phyloP scores from a whole-genome alignment of 2,329 filamentous ascomycete species.

The Fusarium marasasianum region DNA sequence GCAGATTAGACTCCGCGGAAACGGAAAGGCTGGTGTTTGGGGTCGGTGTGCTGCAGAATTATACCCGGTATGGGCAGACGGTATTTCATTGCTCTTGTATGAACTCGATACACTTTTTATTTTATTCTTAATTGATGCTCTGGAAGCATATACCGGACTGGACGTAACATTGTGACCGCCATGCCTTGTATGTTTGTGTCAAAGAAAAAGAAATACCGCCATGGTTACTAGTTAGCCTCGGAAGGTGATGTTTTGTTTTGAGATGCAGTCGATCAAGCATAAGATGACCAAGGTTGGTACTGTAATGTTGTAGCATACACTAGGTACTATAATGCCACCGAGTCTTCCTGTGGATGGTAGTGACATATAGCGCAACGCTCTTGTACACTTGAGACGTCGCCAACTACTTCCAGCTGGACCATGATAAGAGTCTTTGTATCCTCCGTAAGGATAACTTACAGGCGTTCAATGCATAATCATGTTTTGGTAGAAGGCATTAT shows the following conservation, averaged over 20 bases:
- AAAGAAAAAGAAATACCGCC: too few relatives aligned
- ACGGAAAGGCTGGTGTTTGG: conserved; percentile 40
- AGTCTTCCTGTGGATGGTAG: neutral
- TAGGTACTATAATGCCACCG: neutral
- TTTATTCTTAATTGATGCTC: conserved; percentile 1
- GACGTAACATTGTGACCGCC: neutral
- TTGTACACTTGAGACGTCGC: too few relatives aligned
- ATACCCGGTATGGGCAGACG: conserved; percentile 41
- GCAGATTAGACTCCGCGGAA: conserved; percentile 32
- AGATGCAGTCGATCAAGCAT: neutral
- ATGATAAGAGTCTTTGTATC: neutral
- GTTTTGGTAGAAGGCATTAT: too few relatives aligned
- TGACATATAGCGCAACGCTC: too few relatives aligned
- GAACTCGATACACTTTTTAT: conserved; percentile 7
- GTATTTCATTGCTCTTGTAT: conserved; percentile 25
- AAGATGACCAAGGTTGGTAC: neutral
- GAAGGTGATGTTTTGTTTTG: neutral
- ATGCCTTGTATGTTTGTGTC: neutral
- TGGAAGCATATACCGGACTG: conserved; percentile 7
- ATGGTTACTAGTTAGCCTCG: too few relatives aligned
- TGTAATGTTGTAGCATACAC: neutral
- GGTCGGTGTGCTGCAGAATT: conserved; percentile 36
- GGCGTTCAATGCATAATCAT: neutral
- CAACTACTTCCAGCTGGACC: too few relatives aligned
- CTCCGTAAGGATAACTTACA: neutral